phyloP scores from a whole-genome alignment of 805 yeast species.

The Saccharomycopsis guyanensis region DNA sequence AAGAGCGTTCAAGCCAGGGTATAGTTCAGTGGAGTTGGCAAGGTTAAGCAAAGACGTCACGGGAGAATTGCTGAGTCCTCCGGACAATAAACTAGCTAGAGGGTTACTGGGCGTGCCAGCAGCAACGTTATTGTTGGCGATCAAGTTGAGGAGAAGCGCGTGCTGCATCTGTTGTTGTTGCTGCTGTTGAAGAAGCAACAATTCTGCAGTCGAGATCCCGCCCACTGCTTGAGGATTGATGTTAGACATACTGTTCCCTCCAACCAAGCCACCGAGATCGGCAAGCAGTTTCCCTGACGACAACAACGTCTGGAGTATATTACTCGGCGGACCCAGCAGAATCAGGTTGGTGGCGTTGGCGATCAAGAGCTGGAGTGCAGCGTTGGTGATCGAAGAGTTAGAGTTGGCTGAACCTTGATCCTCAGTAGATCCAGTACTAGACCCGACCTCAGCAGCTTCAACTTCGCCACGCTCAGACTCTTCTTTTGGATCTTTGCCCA shows the following conservation, averaged over 20 bases:
- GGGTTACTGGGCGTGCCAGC: conserved; percentile 2
- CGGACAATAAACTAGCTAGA: background rate
- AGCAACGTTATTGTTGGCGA: conserved; percentile 21
- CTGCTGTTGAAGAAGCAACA: conserved; percentile 21
- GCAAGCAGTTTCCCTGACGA: conserved; percentile 1
- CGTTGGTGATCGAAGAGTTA: background rate
- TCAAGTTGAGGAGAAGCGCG: conserved; percentile 20
- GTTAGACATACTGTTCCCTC: background rate
- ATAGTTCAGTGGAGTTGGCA: conserved; percentile 18
- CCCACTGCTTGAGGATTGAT: conserved; percentile 1
- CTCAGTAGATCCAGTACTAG: background rate
- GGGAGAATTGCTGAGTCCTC: conserved; percentile 2
- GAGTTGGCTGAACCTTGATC: background rate
- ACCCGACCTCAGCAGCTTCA: background rate
- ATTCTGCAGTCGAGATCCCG: conserved; percentile 18
- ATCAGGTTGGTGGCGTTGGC: conserved; percentile 17
- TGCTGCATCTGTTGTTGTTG: conserved; percentile 23
- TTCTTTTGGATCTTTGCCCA: conserved; percentile 1
- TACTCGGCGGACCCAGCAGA: background rate
- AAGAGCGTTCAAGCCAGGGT: conserved; percentile 19
- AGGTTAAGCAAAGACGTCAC: conserved; percentile 16
- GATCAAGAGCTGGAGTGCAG: conserved; percentile 16
- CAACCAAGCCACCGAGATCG: background rate
- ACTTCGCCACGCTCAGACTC: no score
- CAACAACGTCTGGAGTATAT: conserved; percentile 1